A percentile compares a stretch with the other conserved stretches of the same genome.
phyloP scores from a whole-genome alignment of 331 rosid genomes.

The Quercus tomentella region DNA sequence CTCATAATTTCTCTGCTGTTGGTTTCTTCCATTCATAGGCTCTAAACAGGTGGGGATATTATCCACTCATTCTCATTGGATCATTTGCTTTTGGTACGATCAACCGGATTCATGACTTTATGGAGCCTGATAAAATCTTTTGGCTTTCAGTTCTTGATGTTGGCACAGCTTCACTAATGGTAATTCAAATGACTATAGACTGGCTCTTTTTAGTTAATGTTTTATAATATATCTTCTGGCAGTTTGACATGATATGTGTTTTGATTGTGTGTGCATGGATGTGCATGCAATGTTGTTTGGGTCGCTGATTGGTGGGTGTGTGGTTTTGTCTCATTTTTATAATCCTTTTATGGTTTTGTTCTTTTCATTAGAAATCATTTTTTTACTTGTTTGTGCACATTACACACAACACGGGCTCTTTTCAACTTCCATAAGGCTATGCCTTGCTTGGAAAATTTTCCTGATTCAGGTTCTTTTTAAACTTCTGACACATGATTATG shows the following conservation, averaged over 20 bases:
- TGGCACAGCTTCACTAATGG: constrained; percentile 91
- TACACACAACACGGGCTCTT: not conserved
- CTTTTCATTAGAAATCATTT: not conserved
- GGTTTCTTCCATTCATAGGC: constrained; percentile 50
- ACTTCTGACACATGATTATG: not conserved
- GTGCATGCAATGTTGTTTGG: not conserved
- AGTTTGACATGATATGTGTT: not conserved
- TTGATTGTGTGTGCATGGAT: not conserved
- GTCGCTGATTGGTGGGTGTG: not conserved
- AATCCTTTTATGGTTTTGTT: not conserved
- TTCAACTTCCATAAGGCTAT: not conserved
- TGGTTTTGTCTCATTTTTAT: not conserved
- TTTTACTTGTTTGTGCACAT: not conserved
- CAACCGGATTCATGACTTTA: constrained; percentile 87
- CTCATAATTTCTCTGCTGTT: not conserved
- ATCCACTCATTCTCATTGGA: constrained; percentile 94
- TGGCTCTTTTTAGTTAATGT: constrained; percentile 7
- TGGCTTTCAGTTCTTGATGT: constrained; percentile 96
- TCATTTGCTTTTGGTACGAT: constrained; percentile 93
- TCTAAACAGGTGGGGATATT: constrained; percentile 92
- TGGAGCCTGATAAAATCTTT: constrained; percentile 83
- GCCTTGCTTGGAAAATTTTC: not conserved
- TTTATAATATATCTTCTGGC: not conserved
- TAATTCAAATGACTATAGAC: constrained; percentile 25
- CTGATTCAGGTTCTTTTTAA: not conserved